These are phyloP conservation scores for Actinomortierella wolfii DNA, from an alignment of 371 early-diverging fungal genomes.

Conservation along the genomic window DNA sequence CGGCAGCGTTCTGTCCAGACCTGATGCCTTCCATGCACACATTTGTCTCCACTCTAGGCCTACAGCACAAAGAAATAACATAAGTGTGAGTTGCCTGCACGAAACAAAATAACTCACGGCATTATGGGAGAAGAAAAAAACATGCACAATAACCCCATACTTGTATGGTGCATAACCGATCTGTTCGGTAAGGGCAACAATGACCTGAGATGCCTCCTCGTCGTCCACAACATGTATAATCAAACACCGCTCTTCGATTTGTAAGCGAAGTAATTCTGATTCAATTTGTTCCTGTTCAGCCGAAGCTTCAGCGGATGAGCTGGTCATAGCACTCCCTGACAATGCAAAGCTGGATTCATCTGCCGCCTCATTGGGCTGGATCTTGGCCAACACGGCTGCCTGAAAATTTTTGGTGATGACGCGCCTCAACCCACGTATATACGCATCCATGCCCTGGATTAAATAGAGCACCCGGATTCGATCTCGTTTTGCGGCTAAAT, in stretches of 20 bases:
- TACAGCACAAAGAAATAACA: too few species aligned
- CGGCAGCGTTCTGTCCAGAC: constrained; percentile 54
- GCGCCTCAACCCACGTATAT: constrained; percentile 10
- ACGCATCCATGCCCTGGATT: constrained; percentile 18
- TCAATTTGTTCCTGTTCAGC: constrained; percentile 44
- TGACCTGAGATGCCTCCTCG: constrained; percentile 57
- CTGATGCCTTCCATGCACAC: constrained; percentile 49
- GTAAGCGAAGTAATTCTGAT: constrained; percentile 47
- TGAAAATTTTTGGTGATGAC: constrained; percentile 9
- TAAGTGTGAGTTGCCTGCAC: too few species aligned
- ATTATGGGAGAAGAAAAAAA: neutral
- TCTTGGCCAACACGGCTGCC: constrained; percentile 14
- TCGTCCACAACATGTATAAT: constrained; percentile 50
- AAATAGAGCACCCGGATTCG: constrained; percentile 19
- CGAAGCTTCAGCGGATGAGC: neutral
- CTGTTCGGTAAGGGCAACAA: constrained; percentile 63
- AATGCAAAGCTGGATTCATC: neutral
- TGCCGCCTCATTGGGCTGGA: neutral
- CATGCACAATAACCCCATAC: constrained; percentile 35
- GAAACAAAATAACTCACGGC: neutral
- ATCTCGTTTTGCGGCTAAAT: constrained; percentile 2
- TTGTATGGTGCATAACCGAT: constrained; percentile 63
- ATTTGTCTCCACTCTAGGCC: constrained; percentile 25
- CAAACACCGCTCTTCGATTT: constrained; percentile 52
- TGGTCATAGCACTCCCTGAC: neutral